Conservation (phyloP, 345 rosid species). For the Rhodamnia rubescens region DNA sequence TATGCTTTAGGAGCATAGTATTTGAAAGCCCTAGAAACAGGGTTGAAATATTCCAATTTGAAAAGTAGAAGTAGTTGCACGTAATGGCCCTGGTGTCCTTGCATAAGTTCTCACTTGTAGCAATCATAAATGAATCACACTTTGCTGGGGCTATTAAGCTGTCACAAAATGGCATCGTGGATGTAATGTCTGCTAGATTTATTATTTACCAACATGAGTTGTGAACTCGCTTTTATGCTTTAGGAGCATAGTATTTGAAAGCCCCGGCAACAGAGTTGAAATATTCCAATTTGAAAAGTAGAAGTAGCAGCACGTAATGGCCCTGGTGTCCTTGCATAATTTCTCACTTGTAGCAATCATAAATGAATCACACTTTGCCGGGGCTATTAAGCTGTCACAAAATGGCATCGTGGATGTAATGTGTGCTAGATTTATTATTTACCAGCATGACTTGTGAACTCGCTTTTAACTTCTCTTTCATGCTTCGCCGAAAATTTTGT, state of each 20-base stretch:
- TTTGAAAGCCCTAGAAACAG: neutral
- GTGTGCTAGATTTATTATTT: neutral
- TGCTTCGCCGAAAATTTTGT: constrained; percentile 25
- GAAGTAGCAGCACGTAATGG: neutral
- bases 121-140: neutral
- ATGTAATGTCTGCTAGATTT: neutral
- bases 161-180: neutral
- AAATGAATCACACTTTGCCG: neutral
- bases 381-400: neutral
- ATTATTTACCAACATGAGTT: neutral
- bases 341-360: neutral
- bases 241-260: no score
- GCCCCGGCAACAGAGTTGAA: neutral
- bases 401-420: neutral
- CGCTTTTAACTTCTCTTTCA: neutral
- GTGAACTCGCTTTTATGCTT: neutral
- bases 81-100: no score
- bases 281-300: neutral
- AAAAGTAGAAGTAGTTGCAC: neutral
- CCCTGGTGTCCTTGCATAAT: no score
- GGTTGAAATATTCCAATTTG: neutral
- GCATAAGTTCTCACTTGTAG: neutral
- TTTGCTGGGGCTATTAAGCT: neutral
- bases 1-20: neutral
- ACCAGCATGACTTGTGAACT: neutral